Conservation (phyloP, 1,284 basidiomycete genomes). For the Cryptococcus sp. region DNA sequence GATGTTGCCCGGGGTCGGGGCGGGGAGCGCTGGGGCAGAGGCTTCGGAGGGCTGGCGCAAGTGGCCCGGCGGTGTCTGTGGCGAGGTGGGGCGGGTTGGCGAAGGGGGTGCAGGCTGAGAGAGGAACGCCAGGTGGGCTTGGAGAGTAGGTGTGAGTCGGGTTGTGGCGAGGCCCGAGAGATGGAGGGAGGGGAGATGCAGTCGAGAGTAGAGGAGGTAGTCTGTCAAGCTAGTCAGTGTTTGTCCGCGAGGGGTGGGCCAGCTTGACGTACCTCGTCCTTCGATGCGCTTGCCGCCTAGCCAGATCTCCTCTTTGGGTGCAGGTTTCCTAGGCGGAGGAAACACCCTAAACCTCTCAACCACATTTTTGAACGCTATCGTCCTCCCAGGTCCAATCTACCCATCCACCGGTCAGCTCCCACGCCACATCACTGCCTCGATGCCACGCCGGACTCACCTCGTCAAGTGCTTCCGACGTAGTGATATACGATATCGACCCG, state of each 20-base stretch:
- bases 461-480: constrained; percentile 75
- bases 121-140: constrained; percentile 48
- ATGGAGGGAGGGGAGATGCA: constrained; percentile 83
- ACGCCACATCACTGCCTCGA: neutral
- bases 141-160: constrained; percentile 57
- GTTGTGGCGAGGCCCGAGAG: constrained; percentile 86
- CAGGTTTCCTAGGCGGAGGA: constrained; percentile 69
- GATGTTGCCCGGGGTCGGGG: constrained; percentile 61
- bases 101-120: constrained; percentile 36
- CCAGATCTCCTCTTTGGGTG: constrained; percentile 72
- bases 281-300: constrained; percentile 71
- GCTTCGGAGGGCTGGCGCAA: constrained; percentile 63
- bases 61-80: constrained; percentile 25
- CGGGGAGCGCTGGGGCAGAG: constrained; percentile 47
- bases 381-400: constrained; percentile 58
- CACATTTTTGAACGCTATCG: constrained; percentile 81
- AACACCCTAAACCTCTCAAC: constrained; percentile 79
- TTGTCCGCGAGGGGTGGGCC: too few relatives aligned
- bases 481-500: constrained; percentile 91
- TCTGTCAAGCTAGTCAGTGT: constrained; percentile 19
- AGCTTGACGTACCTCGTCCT: constrained; percentile 60
- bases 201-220: constrained; percentile 78
- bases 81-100: constrained; percentile 26
- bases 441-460: constrained; percentile 56
- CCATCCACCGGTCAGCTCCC: neutral